These are phyloP conservation scores for Trichosporon asahii DNA, from an alignment of 1,284 basidiomycete species.

Conservation along the genomic window DNA sequence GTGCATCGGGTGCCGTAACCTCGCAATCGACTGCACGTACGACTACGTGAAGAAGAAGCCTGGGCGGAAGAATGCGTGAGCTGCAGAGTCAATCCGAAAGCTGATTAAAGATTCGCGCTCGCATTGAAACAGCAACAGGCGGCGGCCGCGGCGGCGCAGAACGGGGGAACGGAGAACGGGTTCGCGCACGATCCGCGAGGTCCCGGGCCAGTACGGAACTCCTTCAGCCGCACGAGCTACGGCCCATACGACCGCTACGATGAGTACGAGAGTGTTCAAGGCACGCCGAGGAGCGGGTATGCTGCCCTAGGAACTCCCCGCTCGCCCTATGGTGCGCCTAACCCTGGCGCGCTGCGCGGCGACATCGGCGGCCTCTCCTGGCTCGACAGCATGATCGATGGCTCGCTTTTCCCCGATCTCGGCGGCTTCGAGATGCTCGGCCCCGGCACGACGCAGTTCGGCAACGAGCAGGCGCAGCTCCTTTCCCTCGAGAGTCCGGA, in stretches of 20 bases:
- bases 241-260: constrained; percentile 8
- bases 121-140: constrained; percentile 18
- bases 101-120: constrained; percentile 17
- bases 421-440: constrained; percentile 20
- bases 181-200: neutral
- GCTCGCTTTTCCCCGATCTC: constrained; percentile 14
- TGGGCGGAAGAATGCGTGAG: constrained; percentile 43
- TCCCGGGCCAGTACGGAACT: neutral
- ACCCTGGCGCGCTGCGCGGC: constrained; percentile 10
- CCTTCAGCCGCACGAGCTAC: constrained; percentile 1
- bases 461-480: constrained; percentile 43
- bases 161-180: neutral
- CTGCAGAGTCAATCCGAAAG: neutral
- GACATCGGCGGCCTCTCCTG: constrained; percentile 26
- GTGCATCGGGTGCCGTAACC: constrained; percentile 45
- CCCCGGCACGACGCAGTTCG: constrained; percentile 20
- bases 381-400: constrained; percentile 30
- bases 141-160: neutral
- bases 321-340: neutral
- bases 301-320: constrained; percentile 25
- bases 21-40: constrained; percentile 43
- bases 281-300: constrained; percentile 20
- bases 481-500: constrained; percentile 40
- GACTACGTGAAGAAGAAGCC: constrained; percentile 49
- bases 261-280: neutral